phyloP scores from a whole-genome alignment of 2,329 filamentous ascomycete species.

The Arthrobotrys sphaeroides region DNA sequence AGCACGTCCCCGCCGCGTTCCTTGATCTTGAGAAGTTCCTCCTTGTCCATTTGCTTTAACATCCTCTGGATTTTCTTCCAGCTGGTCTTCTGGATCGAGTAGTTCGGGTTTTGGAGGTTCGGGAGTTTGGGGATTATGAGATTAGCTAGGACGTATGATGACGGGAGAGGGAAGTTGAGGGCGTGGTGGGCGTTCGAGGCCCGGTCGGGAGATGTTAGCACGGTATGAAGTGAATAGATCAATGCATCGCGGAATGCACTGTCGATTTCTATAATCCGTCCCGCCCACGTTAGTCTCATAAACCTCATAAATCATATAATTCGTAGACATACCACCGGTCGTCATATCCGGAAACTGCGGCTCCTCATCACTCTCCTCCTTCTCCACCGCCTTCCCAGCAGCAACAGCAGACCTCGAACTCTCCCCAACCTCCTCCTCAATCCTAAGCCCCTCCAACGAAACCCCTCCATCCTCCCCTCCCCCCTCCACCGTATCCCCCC shows the following conservation, averaged over 20 bases:
- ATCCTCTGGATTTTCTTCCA: conserved; percentile 77
- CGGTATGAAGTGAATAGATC: conserved; percentile 71
- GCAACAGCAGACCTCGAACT: conserved; percentile 58
- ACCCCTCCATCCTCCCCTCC: conserved; percentile 44
- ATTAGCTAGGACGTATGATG: conserved; percentile 71
- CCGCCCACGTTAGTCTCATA: neutral
- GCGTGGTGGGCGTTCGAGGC: conserved; percentile 59
- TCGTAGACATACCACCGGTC: conserved; percentile 65
- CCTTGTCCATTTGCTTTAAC: conserved; percentile 74
- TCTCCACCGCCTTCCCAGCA: conserved; percentile 40
- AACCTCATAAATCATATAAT: neutral
- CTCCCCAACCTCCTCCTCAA: conserved; percentile 60
- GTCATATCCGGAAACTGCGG: conserved; percentile 63
- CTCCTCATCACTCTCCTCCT: conserved; percentile 23
- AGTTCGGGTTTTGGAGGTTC: conserved; percentile 61
- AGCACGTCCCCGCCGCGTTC: conserved; percentile 72
- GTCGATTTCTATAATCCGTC: conserved; percentile 73
- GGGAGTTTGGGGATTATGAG: conserved; percentile 74
- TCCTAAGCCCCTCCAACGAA: conserved; percentile 59
- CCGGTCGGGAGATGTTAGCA: conserved; percentile 63
- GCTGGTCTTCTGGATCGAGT: conserved; percentile 72
- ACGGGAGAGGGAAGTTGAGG: conserved; percentile 71
- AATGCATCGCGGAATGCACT: conserved; percentile 73
- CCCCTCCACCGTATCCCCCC: conserved; percentile 56
- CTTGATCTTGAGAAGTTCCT: conserved; percentile 71